Percentiles rank a stretch among this genome's conserved stretches.
Evolutionary conservation across 2,329 filamentous ascomycete genomes (phyloP).

Genomic region (Camillea tinctor): DNA sequence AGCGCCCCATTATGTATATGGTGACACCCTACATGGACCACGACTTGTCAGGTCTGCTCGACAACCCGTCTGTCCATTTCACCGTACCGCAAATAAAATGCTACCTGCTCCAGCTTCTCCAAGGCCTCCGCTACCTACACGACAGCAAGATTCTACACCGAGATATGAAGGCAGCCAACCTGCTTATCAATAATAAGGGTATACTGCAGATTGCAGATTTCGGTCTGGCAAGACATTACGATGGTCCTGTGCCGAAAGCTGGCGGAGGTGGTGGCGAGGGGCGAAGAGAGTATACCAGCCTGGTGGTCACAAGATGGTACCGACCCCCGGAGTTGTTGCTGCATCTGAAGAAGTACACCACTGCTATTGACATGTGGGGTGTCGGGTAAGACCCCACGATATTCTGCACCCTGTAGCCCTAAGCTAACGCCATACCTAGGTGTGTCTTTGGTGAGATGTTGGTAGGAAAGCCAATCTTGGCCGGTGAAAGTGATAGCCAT

Average conservation of each 20-base stretch:
- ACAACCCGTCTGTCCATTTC: constrained; percentile 88
- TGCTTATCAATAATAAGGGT: constrained; percentile 92
- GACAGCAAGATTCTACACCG: constrained; percentile 87
- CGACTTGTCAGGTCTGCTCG: constrained; percentile 92
- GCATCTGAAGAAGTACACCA: constrained; percentile 87
- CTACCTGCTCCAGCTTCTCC: constrained; percentile 90
- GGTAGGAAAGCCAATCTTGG: constrained; percentile 85
- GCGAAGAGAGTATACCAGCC: constrained; percentile 86
- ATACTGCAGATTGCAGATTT: constrained; percentile 97
- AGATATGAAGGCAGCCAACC: constrained; percentile 98
- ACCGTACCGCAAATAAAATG: constrained; percentile 94
- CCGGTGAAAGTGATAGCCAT: constrained; percentile 83
- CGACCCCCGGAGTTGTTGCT: constrained; percentile 89
- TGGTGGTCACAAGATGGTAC: constrained; percentile 97
- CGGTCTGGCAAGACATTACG: constrained; percentile 88
- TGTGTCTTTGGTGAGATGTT: constrained; percentile 99
- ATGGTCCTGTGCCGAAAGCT: constrained; percentile 74
- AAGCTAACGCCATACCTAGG: constrained; percentile 42
- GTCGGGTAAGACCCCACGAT: constrained; percentile 66
- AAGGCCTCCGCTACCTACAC: constrained; percentile 88
- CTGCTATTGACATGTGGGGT: constrained; percentile 97
- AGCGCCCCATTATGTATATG: constrained; percentile 93
- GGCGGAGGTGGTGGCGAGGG: constrained; percentile 83
- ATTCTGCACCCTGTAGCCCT: neutral
- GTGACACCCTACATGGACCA: constrained; percentile 99